Percentiles rank a stretch among this genome's conserved stretches.
Evolutionary conservation across 257 asterid species (phyloP).

Genomic region (Anisodus acutangulus): DNA sequence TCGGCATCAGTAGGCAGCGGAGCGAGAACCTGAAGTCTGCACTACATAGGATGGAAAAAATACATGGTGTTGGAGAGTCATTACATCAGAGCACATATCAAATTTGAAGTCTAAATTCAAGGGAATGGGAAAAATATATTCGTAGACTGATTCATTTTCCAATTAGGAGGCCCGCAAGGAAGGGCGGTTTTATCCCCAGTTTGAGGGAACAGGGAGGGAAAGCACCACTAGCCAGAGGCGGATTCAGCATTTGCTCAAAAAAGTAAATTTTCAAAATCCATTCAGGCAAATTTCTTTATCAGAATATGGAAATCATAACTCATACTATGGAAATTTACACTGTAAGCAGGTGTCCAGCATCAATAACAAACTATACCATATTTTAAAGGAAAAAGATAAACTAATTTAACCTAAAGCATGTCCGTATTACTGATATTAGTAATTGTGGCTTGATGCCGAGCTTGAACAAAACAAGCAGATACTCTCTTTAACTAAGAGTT

Average conservation of each 20-base stretch:
- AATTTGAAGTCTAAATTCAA: background rate
- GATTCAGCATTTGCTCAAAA: background rate
- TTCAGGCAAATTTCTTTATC: background rate
- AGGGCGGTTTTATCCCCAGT: background rate
- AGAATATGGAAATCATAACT: background rate
- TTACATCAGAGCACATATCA: background rate
- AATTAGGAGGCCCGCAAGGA: background rate
- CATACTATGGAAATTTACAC: background rate
- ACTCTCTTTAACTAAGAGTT: background rate
- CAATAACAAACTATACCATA: background rate
- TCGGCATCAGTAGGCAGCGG: constrained; percentile 26
- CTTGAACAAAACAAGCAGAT: background rate
- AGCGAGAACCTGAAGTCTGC: constrained; percentile 6
- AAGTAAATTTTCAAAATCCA: background rate
- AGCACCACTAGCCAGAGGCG: background rate
- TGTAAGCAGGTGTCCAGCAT: constrained; percentile 5
- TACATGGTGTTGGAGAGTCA: background rate
- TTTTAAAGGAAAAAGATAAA: too few species aligned
- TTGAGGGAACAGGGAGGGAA: background rate
- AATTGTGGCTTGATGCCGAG: background rate
- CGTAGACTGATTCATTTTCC: background rate
- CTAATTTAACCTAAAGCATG: background rate
- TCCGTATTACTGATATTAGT: background rate
- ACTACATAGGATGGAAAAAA: background rate
- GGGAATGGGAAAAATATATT: background rate